Percentiles rank a stretch among this genome's conserved stretches.
Conservation (phyloP, 176 grass and related monocot species). For the maize (Zea mays) region DNA sequence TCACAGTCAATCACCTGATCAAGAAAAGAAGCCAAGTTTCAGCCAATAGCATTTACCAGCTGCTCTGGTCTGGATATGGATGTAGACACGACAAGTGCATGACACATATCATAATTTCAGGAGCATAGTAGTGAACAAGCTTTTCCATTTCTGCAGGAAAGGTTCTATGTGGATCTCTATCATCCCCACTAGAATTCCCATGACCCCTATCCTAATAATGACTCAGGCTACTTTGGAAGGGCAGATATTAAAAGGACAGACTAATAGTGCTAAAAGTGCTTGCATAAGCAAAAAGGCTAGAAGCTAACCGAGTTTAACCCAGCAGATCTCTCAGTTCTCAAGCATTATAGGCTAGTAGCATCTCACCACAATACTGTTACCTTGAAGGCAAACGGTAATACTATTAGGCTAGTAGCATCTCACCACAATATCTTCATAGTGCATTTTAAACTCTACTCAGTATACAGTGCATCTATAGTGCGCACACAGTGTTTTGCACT, state of each 20-base stretch:
- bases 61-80: slow-evolving; percentile 26
- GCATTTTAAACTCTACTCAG: too few relatives aligned
- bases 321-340: not conserved
- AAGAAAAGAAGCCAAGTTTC: slow-evolving; percentile 7
- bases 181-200: slow-evolving; percentile 37
- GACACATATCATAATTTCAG: slow-evolving; percentile 36
- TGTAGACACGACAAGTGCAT: slow-evolving; percentile 11
- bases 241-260: not conserved
- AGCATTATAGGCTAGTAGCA: not conserved
- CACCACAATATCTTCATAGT: too few relatives aligned
- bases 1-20: slow-evolving; percentile 36
- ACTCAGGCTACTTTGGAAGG: not conserved
- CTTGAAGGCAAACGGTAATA: not conserved
- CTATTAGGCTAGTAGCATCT: not conserved
- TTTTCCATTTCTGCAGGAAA: slow-evolving; percentile 34
- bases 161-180: slow-evolving; percentile 42
- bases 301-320: not conserved
- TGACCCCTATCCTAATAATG: not conserved
- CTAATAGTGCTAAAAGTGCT: not conserved
- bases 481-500: too few relatives aligned
- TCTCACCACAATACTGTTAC: not conserved
- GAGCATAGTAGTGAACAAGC: not conserved
- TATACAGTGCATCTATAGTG: too few relatives aligned
- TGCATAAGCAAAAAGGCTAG: not conserved
- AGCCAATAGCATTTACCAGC: slow-evolving; percentile 21